Conservation (phyloP, 352 stramenopile species). For the Sclerospora graminicola region DNA sequence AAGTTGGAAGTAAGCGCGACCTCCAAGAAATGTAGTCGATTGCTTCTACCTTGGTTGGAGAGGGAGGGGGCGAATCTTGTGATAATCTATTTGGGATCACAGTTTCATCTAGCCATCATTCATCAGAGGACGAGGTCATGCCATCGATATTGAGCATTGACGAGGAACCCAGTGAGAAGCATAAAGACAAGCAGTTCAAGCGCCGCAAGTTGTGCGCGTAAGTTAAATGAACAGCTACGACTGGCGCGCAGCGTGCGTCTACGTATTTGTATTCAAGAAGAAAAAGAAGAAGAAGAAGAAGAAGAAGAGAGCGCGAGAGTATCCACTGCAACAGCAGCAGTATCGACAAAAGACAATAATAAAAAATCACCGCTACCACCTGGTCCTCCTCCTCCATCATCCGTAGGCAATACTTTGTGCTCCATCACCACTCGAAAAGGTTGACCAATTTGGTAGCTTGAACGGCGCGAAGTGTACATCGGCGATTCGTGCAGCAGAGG, state of each 20-base stretch:
- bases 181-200: constrained; percentile 37
- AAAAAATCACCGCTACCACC: constrained; percentile 18
- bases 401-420: constrained; percentile 7
- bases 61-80: constrained; percentile 43
- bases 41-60: constrained; percentile 28
- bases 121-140: constrained; percentile 11
- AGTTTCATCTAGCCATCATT: not conserved
- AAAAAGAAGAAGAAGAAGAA: constrained; percentile 43
- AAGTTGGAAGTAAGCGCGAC: constrained; percentile 25
- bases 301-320: constrained; percentile 14
- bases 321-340: constrained; percentile 5
- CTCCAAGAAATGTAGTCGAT: constrained; percentile 65
- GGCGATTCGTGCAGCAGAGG: constrained; percentile 14
- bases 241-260: constrained; percentile 41
- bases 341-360: constrained; percentile 6
- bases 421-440: constrained; percentile 20
- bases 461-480: constrained; percentile 58
- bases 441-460: constrained; percentile 50
- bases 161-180: constrained; percentile 26
- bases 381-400: constrained; percentile 19
- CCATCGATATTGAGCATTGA: constrained; percentile 24
- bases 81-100: constrained; percentile 54
- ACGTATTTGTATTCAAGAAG: constrained; percentile 46
- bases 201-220: constrained; percentile 50
- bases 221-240: constrained; percentile 60